Conservation (phyloP, 2,329 filamentous ascomycete genomes). For the Colletotrichum sansevieriae region DNA sequence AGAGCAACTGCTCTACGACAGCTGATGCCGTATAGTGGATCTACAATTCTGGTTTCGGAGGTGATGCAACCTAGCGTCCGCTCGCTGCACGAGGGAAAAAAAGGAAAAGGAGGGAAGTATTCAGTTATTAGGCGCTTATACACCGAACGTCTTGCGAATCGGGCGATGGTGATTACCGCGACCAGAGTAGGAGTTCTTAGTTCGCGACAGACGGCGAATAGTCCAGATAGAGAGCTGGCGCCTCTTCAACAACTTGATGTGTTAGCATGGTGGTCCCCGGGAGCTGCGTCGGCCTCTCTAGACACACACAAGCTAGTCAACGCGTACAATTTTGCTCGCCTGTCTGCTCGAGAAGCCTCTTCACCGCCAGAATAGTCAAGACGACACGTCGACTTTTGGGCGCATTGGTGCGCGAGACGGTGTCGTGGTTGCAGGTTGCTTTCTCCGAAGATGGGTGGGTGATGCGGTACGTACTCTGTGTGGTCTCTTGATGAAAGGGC, state of each 20-base stretch:
- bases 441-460: slow-evolving; percentile 2
- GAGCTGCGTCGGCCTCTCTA: slow-evolving; percentile 7
- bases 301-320: slow-evolving; percentile 2
- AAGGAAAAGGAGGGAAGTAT: background rate
- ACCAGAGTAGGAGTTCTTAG: background rate
- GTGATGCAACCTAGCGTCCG: slow-evolving; percentile 30
- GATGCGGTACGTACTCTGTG: slow-evolving; percentile 27
- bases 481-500: too few species aligned
- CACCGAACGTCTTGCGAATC: slow-evolving; percentile 17
- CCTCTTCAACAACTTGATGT: background rate
- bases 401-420: slow-evolving; percentile 24
- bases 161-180: background rate
- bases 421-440: slow-evolving; percentile 30
- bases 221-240: too few species aligned
- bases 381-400: slow-evolving; percentile 17
- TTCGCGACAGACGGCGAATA: background rate
- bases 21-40: slow-evolving; percentile 27
- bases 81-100: background rate
- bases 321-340: slow-evolving; percentile 6
- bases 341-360: slow-evolving; percentile 7
- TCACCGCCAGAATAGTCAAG: slow-evolving; percentile 31
- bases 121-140: slow-evolving; percentile 1
- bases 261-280: background rate
- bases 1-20: slow-evolving; percentile 13
- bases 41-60: slow-evolving; percentile 36